Base-by-base conservation (phyloP, 106 monocot genomes). In the Hemerocallis citrina region DNA sequence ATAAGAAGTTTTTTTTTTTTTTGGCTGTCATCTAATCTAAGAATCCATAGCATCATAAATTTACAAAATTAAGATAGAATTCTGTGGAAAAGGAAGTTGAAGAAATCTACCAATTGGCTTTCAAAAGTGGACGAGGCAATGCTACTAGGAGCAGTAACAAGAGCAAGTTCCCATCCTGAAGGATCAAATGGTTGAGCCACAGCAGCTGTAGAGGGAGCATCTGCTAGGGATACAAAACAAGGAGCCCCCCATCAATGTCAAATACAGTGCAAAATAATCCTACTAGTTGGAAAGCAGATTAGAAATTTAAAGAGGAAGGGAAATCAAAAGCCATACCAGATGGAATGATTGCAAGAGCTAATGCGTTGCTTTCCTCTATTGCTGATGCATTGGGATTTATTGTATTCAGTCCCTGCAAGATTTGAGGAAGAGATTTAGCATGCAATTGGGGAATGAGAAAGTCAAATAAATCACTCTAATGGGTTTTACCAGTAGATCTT, bases 81-180 rank as follows among this genome's bases (percentile, higher is more conserved):
- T n/a, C n/a, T n/a, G n/a, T n/a, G n/a, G n/a, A n/a, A n/a, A n/a
- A n/a, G n/a, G n/a, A n/a, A n/a, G n/a, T n/a, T n/a, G n/a, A n/a
- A n/a, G n/a, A n/a, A n/a, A n/a, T n/a, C n/a, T n/a, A 90, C 95
- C 95, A 96, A 64, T 38, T 83, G 75, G 63, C 81, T 96, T 58
- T 96, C 81, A 50, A 79, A 63, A 3, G 72, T 28, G 21, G 80
- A 22, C 41, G 75, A 33, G 6, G 20, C 43, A 14, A 58, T 75
- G 42, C 61, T 73, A 40, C 60, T 79, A 17, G 80, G 73, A 34
- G 83, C 55, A 54, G 81, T 72, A 45, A 96, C 95, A 68, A 96
- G 80, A 40, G 95, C 95, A 55, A 96, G 89, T 76, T 96, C 95
- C 95, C 95, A 96, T 74, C 95, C 95, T 47, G 90, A 76, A 30